Conservation (phyloP, 306 rosid genomes). For the Ceratonia siliqua region DNA sequence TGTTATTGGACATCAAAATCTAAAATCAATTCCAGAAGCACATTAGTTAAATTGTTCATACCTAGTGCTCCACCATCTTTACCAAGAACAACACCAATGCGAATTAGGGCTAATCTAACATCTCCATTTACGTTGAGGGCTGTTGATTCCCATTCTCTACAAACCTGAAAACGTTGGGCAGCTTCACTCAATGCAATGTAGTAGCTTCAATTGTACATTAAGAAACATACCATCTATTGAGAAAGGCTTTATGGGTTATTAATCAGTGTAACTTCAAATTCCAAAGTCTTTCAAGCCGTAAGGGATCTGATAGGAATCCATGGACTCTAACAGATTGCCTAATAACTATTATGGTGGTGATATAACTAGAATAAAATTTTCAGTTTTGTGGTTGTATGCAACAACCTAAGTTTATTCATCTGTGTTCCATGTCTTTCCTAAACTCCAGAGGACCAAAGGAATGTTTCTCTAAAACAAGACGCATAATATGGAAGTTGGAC, state of each 20-base stretch:
- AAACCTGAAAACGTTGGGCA: conserved; percentile 62
- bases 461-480: background rate
- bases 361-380: background rate
- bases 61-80: conserved; percentile 99
- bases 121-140: conserved; percentile 73
- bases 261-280: background rate
- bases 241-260: background rate
- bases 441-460: background rate
- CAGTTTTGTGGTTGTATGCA: background rate
- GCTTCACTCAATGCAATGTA: conserved; percentile 7
- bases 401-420: background rate
- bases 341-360: background rate
- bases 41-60: conserved; percentile 28
- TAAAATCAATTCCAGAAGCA: conserved; percentile 7
- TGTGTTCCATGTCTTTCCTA: background rate
- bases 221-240: background rate
- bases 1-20: background rate
- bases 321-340: background rate
- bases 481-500: background rate
- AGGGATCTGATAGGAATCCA: background rate
- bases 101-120: conserved; percentile 78
- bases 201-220: conserved; percentile 7
- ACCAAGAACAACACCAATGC: conserved; percentile 98
- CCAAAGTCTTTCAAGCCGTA: background rate
- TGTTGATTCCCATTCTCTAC: conserved; percentile 93